These are phyloP conservation scores for Calonectria montana DNA, from an alignment of 2,329 filamentous ascomycete species.

Conservation along the genomic window DNA sequence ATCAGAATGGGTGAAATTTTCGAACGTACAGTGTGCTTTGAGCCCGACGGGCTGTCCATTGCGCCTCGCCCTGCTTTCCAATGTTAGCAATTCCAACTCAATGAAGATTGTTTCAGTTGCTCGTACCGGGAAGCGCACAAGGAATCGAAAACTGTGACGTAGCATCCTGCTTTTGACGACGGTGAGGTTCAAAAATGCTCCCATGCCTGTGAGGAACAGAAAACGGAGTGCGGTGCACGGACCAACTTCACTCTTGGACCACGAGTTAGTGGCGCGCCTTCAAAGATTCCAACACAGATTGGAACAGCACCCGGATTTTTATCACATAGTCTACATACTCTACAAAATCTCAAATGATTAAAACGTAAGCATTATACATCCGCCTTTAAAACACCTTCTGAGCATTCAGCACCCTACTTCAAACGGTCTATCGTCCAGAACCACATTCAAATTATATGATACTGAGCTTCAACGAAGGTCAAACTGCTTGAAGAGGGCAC, in stretches of 20 bases:
- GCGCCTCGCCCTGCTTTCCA: conserved; percentile 31
- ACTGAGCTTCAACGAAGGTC: too few relatives aligned
- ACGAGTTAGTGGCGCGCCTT: neutral
- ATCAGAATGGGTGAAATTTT: neutral
- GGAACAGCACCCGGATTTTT: too few relatives aligned
- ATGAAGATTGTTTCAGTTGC: neutral
- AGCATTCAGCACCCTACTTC: too few relatives aligned
- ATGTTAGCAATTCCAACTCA: conserved; percentile 19
- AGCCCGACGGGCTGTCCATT: conserved; percentile 39
- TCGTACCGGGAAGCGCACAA: conserved; percentile 41
- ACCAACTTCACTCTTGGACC: conserved; percentile 16
- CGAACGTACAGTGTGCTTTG: conserved; percentile 42
- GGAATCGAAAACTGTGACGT: conserved; percentile 41
- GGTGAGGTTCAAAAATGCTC: conserved; percentile 37
- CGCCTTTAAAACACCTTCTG: too few relatives aligned
- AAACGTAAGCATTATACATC: too few relatives aligned
- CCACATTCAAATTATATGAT: too few relatives aligned
- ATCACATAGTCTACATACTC: too few relatives aligned
- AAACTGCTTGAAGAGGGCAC: too few relatives aligned
- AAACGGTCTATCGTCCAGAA: too few relatives aligned
- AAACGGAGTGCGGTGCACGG: conserved; percentile 37
- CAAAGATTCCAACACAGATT: neutral
- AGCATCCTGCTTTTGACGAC: conserved; percentile 44
- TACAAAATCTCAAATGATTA: too few relatives aligned
- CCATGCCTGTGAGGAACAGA: conserved; percentile 21